phyloP scores from a whole-genome alignment of 2,329 filamentous ascomycete species.

The Hymenoscyphus infarciens region DNA sequence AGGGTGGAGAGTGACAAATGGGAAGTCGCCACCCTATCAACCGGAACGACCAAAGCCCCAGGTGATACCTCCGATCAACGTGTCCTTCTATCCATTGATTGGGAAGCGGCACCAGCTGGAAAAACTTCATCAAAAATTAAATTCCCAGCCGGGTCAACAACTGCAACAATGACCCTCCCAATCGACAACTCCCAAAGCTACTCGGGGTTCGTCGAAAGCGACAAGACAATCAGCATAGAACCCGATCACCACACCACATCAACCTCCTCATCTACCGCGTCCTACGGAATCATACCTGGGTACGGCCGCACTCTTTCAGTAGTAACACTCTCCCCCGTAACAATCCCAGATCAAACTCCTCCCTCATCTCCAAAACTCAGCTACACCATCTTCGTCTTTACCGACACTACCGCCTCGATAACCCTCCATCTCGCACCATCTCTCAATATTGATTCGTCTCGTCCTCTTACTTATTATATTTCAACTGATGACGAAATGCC shows the following conservation, averaged over 20 bases:
- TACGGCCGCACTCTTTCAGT: conserved; percentile 56
- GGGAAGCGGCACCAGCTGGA: conserved; percentile 9
- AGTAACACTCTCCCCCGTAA: conserved; percentile 51
- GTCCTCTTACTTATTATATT: conserved; percentile 48
- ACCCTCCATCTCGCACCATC: conserved; percentile 49
- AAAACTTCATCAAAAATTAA: conserved; percentile 15
- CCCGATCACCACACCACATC: conserved; percentile 46
- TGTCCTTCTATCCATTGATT: conserved; percentile 16
- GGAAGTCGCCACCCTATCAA: conserved; percentile 12
- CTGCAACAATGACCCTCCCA: conserved; percentile 12
- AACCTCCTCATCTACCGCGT: conserved; percentile 36
- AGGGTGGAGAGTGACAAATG: conserved; percentile 16
- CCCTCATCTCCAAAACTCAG: conserved; percentile 52
- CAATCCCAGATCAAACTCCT: conserved; percentile 46
- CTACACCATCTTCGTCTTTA: conserved; percentile 59
- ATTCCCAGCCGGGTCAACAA: conserved; percentile 11
- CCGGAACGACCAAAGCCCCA: conserved; percentile 14
- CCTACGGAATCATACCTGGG: conserved; percentile 49
- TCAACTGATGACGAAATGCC: conserved; percentile 38
- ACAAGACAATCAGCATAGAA: conserved; percentile 48
- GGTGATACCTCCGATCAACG: conserved; percentile 18
- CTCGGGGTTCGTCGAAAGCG: conserved; percentile 17
- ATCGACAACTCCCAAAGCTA: conserved; percentile 13
- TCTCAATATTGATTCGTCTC: conserved; percentile 47
- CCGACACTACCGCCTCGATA: conserved; percentile 38